Evolutionary conservation across 805 yeast genomes (phyloP).

Genomic region (Yamadazyma sp.): DNA sequence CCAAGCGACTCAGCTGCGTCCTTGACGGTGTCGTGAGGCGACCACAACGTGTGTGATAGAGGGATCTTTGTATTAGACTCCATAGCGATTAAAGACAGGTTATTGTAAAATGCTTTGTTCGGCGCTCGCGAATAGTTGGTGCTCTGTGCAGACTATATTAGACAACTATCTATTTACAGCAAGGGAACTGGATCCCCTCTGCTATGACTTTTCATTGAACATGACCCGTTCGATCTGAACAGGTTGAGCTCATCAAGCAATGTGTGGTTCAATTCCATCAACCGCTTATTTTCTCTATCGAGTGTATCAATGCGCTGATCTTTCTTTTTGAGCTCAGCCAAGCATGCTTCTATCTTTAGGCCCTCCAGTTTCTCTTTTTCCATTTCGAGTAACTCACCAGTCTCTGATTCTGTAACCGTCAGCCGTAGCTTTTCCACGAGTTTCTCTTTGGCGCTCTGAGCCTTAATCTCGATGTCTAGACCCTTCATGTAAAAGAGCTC

Average conservation of each 20-base stretch:
- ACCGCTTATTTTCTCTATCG: conserved; percentile 26
- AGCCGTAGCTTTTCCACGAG: background rate
- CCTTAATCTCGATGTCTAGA: conserved; percentile 22
- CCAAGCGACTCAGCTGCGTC: conserved; percentile 96
- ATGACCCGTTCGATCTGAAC: no score
- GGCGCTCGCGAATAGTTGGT: conserved; percentile 3
- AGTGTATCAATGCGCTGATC: conserved; percentile 23
- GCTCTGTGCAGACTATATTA: no score
- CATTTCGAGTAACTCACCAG: conserved; percentile 11
- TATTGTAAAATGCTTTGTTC: background rate
- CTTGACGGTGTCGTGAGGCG: conserved; percentile 93
- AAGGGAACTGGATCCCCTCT: no score
- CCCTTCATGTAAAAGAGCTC: conserved; percentile 22
- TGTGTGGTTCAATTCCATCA: conserved; percentile 33
- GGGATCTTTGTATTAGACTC: conserved; percentile 49
- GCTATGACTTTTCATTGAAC: no score
- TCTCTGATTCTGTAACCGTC: background rate
- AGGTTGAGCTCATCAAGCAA: conserved; percentile 17
- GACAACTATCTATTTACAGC: no score
- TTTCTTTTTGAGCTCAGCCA: conserved; percentile 23
- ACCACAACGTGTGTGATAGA: conserved; percentile 89
- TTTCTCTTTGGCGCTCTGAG: conserved; percentile 11
- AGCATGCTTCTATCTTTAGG: conserved; percentile 19
- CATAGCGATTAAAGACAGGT: conserved; percentile 24
- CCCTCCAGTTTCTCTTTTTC: conserved; percentile 18